Percentiles rank a stretch among this genome's conserved stretches.
These are phyloP conservation scores for Neofusicoccum laricinum DNA, from an alignment of 2,329 filamentous ascomycete genomes.

Conservation along the genomic window DNA sequence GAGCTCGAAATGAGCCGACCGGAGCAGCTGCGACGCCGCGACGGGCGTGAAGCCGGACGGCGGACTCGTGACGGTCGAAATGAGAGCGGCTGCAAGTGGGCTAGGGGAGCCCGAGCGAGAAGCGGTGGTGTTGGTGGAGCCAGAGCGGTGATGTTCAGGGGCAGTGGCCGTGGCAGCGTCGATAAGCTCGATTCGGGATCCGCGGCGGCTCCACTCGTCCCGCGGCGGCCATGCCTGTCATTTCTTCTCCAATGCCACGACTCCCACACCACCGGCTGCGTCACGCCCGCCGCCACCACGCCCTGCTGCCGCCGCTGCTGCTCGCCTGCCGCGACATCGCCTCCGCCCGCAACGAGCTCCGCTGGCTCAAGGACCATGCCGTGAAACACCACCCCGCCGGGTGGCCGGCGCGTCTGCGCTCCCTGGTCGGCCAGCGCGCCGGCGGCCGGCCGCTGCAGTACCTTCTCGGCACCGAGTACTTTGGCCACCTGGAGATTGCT, in stretches of 20 bases:
- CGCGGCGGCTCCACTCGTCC: conserved; percentile 1
- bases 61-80: neutral
- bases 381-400: neutral
- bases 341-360: conserved; percentile 66
- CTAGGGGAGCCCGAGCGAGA: neutral
- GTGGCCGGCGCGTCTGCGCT: conserved; percentile 32
- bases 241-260: conserved; percentile 48
- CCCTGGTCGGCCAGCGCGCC: conserved; percentile 43
- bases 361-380: conserved; percentile 67
- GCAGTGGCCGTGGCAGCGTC: too few relatives aligned
- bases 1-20: neutral
- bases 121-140: neutral
- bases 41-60: neutral
- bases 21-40: neutral
- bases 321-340: conserved; percentile 60
- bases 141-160: conserved; percentile 3
- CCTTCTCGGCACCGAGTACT: conserved; percentile 81
- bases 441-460: conserved; percentile 84
- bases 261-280: conserved; percentile 58
- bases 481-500: conserved; percentile 75
- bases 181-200: neutral
- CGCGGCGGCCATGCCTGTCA: conserved; percentile 1
- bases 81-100: neutral
- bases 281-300: conserved; percentile 53
- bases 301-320: conserved; percentile 60